Evolutionary conservation across 306 rosid genomes (phyloP).

Genomic region (Pachyrhizus erosus): DNA sequence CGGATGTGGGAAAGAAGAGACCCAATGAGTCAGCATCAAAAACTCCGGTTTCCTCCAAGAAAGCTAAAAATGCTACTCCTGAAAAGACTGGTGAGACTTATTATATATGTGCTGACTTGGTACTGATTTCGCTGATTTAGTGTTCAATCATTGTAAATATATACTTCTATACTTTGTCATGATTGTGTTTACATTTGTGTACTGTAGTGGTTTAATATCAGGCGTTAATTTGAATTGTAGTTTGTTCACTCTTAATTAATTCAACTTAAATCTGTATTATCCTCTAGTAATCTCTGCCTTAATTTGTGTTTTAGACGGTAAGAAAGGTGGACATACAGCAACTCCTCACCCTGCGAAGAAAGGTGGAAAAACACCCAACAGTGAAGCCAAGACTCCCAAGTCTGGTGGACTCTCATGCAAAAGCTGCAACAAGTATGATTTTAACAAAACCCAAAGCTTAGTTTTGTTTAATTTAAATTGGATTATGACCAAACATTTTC

Average conservation of each 20-base stretch:
- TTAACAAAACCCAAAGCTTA: no score
- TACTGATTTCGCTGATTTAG: not conserved
- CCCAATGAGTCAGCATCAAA: conserved; percentile 62
- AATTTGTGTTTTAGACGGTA: conserved; percentile 53
- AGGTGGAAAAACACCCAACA: conserved; percentile 60
- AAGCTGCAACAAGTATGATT: conserved; percentile 70
- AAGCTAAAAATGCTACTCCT: conserved; percentile 69
- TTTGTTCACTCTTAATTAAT: not conserved
- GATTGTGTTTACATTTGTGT: not conserved
- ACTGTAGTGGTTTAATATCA: not conserved
- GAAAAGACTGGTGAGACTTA: conserved; percentile 71
- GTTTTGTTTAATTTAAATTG: not conserved
- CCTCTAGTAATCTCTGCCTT: not conserved
- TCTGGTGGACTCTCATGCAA: conserved; percentile 72
- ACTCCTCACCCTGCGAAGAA: conserved; percentile 92
- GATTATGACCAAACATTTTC: not conserved
- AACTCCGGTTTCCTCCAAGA: conserved; percentile 74
- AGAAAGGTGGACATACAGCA: conserved; percentile 68
- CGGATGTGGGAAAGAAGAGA: conserved; percentile 68
- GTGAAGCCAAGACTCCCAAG: conserved; percentile 56
- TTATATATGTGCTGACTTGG: not conserved
- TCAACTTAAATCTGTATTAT: no score
- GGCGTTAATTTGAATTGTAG: not conserved
- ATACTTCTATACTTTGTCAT: not conserved
- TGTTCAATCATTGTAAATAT: not conserved